Conservation (phyloP, 305 asterid genomes). For the Lippia alba region DNA sequence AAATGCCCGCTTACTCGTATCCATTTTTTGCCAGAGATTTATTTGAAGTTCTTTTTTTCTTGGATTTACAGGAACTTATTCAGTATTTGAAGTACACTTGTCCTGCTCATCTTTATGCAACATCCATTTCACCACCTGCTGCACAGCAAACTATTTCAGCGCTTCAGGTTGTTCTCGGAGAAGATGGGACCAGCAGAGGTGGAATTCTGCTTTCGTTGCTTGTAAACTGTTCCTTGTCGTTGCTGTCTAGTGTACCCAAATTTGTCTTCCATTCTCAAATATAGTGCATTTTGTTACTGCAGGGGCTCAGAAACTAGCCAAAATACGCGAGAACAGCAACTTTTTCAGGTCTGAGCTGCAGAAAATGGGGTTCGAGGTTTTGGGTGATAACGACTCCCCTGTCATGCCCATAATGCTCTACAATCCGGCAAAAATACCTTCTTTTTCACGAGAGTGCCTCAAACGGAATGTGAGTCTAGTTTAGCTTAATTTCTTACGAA, state of each 20-base stretch:
- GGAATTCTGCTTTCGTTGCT: conserved; percentile 37
- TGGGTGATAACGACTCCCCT: conserved; percentile 98
- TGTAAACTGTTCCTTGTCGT: not conserved
- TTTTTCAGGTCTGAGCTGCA: conserved; percentile 90
- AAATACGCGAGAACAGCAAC: conserved; percentile 92
- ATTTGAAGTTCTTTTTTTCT: not conserved
- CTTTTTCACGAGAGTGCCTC: conserved; percentile 97
- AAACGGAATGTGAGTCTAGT: conserved; percentile 56
- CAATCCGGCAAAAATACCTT: conserved; percentile 95
- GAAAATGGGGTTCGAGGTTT: conserved; percentile 98
- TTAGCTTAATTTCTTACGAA: conserved; percentile 19
- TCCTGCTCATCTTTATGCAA: conserved; percentile 99
- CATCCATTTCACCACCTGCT: conserved; percentile 97
- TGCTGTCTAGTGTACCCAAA: not conserved
- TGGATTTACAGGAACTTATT: conserved; percentile 73
- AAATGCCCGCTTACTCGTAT: conserved; percentile 7
- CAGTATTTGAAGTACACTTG: conserved; percentile 78
- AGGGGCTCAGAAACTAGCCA: conserved; percentile 94
- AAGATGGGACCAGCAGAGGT: conserved; percentile 99
- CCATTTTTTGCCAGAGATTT: conserved; percentile 13
- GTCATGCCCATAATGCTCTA: conserved; percentile 99
- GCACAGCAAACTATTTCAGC: conserved; percentile 95
- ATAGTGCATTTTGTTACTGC: conserved; percentile 31
- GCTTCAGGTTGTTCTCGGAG: conserved; percentile 91
- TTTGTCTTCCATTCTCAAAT: conserved; percentile 23